phyloP scores from a whole-genome alignment of 305 asterid genomes.

The Plantago lanceolata region DNA sequence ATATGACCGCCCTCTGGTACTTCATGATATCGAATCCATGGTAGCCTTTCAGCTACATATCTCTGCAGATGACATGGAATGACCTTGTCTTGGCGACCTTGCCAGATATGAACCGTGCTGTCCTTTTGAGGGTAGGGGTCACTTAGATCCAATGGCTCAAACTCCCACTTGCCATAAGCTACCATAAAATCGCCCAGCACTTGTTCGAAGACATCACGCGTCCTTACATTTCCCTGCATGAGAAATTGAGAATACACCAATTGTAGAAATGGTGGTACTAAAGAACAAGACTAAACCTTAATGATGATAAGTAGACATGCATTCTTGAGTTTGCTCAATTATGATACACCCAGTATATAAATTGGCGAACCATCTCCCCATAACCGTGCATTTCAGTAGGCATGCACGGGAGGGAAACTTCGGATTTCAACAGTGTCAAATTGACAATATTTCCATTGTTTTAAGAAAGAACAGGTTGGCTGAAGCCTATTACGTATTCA shows the following conservation, averaged over 20 bases:
- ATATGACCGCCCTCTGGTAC: conserved; percentile 85
- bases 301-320: conserved; percentile 22
- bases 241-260: not conserved
- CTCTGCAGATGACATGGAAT: conserved; percentile 75
- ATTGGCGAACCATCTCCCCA: too few relatives aligned
- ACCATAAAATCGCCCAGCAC: conserved; percentile 62
- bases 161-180: conserved; percentile 86
- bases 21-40: conserved; percentile 90
- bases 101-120: conserved; percentile 75
- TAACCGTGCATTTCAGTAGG: too few relatives aligned
- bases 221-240: conserved; percentile 43
- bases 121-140: conserved; percentile 56
- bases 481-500: too few relatives aligned
- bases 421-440: too few relatives aligned
- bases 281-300: conserved; percentile 41
- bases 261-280: conserved; percentile 24
- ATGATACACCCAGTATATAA: too few relatives aligned
- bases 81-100: conserved; percentile 75
- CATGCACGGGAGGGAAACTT: too few relatives aligned
- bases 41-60: conserved; percentile 52
- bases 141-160: conserved; percentile 63
- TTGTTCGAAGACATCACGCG: conserved; percentile 52
- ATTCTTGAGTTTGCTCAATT: conserved; percentile 15
- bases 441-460: not conserved
- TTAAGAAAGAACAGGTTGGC: not conserved